Evolutionary conservation across 2,329 filamentous ascomycete genomes (phyloP), one percentile per base, ranked within the genome.

Genomic region (Claviceps sp.): DNA sequence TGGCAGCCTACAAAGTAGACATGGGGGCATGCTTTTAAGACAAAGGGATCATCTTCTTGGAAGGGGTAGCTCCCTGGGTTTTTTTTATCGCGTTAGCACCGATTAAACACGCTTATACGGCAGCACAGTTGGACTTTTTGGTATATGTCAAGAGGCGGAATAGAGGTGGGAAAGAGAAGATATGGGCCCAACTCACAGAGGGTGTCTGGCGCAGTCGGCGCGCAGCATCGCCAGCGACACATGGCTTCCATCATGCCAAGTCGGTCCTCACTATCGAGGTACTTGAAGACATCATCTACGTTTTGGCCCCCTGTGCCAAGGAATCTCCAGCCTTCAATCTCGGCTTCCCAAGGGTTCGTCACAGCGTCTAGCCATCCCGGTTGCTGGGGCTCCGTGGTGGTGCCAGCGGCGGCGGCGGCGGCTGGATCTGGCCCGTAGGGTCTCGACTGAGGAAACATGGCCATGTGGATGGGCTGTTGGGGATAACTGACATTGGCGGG

Each of bases 161-260:
- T 20, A 11, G 20, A 5, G 18, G 41, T 4, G 8, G 20, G 9
- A 24, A 16, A 38, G 13, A 13, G 13, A 16, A 5, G 37, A 7
- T 4, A 24, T 16, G 5, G 14, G 22, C 16, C 11, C 24, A n/a
- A 45, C 86, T 74, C 75, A 91, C 89, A 95, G 44, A 98, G 65
- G 0, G 94, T 98, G 67, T 98, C 94, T 0, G 94, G 93, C 1
- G 93, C 93, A 0, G 93, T 98, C 1, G 93, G 93, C 5, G 93
- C 93, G 58, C 82, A 82, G 63, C 89, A 87, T 55, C 93, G 79
- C 93, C 93, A 98, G 54, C 89, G 78, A 58, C 95, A 82, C 81
- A 95, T 93, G 53, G 84, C 84, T 68, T 97, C 93, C 86, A 97
- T 93, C 78, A 96, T 87, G 47, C 84, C 84, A 26, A 97, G 63